Evolutionary conservation across 164 flowering plant species (phyloP).

Genomic region (Kingdonia uniflora): DNA sequence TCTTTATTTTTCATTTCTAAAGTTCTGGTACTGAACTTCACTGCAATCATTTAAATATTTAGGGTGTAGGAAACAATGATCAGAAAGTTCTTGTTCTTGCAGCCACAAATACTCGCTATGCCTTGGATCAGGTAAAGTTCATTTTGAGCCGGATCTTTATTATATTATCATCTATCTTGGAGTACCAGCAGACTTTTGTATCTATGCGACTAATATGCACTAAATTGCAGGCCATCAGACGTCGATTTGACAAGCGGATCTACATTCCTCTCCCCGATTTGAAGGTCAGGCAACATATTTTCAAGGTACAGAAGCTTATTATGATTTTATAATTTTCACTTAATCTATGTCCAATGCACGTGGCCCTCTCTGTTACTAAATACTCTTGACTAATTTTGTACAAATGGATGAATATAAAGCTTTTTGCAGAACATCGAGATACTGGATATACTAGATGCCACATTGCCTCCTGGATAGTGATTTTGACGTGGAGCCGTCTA

Average conservation of each 20-base stretch:
- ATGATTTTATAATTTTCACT: too few relatives aligned
- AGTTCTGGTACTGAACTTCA: neutral
- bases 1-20: too few relatives aligned
- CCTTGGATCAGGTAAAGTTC: constrained; percentile 78
- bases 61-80: constrained; percentile 96
- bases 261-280: constrained; percentile 95
- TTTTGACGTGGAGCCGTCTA: too few relatives aligned
- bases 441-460: too few relatives aligned
- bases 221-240: constrained; percentile 91
- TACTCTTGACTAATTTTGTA: too few relatives aligned
- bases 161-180: neutral
- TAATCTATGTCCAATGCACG: too few relatives aligned
- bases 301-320: constrained; percentile 46
- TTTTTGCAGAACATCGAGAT: too few relatives aligned
- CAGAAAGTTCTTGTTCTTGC: constrained; percentile 98
- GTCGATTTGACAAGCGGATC: constrained; percentile 96
- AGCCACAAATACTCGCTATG: constrained; percentile 98
- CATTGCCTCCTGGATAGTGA: too few relatives aligned
- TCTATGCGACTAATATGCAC: constrained; percentile 7
- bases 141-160: neutral
- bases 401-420: too few relatives aligned
- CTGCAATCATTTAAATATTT: neutral
- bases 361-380: too few relatives aligned
- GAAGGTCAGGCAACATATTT: constrained; percentile 96
- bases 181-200: neutral